These are phyloP conservation scores for Phialocephala subalpina DNA, from an alignment of 2,329 filamentous ascomycete species.

Conservation along the genomic window DNA sequence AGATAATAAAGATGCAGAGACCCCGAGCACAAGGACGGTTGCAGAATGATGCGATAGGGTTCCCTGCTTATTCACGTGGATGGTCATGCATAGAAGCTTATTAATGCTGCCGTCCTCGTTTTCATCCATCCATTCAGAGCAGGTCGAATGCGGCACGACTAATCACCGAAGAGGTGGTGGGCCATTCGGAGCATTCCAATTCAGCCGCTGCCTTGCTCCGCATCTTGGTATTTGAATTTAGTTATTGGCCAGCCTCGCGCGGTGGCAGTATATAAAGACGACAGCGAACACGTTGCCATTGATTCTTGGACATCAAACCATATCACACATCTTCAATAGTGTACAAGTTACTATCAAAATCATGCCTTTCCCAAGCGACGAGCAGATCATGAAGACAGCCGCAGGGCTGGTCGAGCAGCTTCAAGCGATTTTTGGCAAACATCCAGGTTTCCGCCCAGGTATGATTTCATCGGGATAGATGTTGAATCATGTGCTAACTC, in stretches of 20 bases:
- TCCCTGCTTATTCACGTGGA: background rate
- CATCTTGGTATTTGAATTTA: conserved; percentile 13
- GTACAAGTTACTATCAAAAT: background rate
- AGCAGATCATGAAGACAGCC: conserved; percentile 48
- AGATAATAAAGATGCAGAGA: conserved; percentile 4
- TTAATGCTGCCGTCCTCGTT: conserved; percentile 11
- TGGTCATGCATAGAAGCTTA: conserved; percentile 20
- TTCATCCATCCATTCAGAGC: conserved; percentile 10
- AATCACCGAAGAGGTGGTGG: conserved; percentile 8
- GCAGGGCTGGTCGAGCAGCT: conserved; percentile 47
- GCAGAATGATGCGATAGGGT: background rate
- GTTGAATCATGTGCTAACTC: background rate
- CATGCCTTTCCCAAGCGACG: conserved; percentile 56
- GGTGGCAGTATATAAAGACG: conserved; percentile 10
- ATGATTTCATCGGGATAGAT: background rate
- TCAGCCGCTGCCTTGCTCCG: conserved; percentile 14
- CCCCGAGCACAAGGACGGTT: background rate
- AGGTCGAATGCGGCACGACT: background rate
- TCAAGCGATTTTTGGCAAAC: conserved; percentile 49
- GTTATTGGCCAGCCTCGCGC: background rate
- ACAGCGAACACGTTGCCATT: background rate
- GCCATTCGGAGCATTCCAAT: conserved; percentile 13
- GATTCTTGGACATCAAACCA: background rate
- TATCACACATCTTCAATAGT: background rate
- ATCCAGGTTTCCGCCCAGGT: conserved; percentile 52